phyloP scores from a whole-genome alignment of 1,139 yeast species.

The Diutina ranongensis region DNA sequence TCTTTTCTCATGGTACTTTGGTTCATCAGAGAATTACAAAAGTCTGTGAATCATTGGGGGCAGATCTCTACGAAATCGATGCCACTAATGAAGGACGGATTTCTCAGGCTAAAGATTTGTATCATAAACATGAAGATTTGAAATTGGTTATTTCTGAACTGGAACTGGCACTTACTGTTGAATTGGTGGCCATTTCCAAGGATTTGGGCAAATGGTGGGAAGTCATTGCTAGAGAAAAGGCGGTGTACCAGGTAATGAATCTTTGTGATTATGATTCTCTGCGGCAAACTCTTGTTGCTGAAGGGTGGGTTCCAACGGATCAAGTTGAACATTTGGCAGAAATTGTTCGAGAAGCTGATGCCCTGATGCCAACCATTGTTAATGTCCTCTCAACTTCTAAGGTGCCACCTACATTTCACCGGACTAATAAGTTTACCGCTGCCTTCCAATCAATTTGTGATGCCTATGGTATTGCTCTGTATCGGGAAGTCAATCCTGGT shows the following conservation, averaged over 20 bases:
- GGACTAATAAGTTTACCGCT: constrained; percentile 80
- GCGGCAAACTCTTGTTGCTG: constrained; percentile 56
- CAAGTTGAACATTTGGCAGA: constrained; percentile 27
- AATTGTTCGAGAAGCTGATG: background rate
- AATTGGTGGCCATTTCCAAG: constrained; percentile 59
- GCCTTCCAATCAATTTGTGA: constrained; percentile 92
- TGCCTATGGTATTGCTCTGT: constrained; percentile 89
- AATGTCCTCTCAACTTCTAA: constrained; percentile 72
- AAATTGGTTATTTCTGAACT: constrained; percentile 42
- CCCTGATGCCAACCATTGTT: constrained; percentile 57
- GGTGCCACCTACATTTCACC: constrained; percentile 89
- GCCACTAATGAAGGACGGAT: constrained; percentile 17
- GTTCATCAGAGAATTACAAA: constrained; percentile 30
- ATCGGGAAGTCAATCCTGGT: constrained; percentile 94
- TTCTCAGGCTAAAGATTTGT: constrained; percentile 46
- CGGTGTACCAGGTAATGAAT: constrained; percentile 57
- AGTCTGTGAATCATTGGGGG: constrained; percentile 37
- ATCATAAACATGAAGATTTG: constrained; percentile 44
- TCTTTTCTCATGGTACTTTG: constrained; percentile 33
- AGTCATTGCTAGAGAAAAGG: constrained; percentile 58
- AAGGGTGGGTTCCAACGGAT: constrained; percentile 71
- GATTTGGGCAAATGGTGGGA: constrained; percentile 66
- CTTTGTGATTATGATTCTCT: constrained; percentile 53
- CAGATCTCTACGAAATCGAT: constrained; percentile 30
- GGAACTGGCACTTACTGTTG: constrained; percentile 54